These are phyloP conservation scores for Dryadomyces quercus-mongolicae DNA, from an alignment of 2,329 filamentous ascomycete species.

Conservation along the genomic window DNA sequence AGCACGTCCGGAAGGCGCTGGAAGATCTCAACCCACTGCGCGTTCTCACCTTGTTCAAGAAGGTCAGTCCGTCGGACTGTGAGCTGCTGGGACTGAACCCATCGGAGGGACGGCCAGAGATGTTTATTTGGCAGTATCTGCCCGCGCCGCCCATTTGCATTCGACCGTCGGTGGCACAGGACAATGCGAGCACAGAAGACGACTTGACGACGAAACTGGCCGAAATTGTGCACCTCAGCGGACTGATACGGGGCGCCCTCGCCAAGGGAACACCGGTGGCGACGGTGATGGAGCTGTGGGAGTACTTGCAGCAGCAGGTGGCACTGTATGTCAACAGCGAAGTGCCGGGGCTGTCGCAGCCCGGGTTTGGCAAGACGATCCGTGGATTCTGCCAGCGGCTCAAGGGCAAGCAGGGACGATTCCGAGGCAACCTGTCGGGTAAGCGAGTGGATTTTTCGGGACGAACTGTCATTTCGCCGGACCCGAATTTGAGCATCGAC, in stretches of 20 bases:
- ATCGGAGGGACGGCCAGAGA: conserved; percentile 77
- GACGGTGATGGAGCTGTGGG: conserved; percentile 97
- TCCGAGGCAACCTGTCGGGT: conserved; percentile 90
- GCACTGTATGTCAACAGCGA: conserved; percentile 98
- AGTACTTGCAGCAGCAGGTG: conserved; percentile 88
- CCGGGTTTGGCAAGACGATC: conserved; percentile 76
- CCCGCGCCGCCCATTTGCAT: conserved; percentile 92
- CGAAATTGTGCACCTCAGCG: conserved; percentile 88
- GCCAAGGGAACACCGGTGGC: conserved; percentile 73
- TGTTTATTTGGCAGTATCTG: conserved; percentile 95
- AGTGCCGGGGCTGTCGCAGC: conserved; percentile 81
- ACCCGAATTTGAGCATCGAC: conserved; percentile 87
- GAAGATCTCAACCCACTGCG: conserved; percentile 87
- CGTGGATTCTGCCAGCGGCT: conserved; percentile 89
- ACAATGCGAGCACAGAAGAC: conserved; percentile 87
- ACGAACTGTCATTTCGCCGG: conserved; percentile 92
- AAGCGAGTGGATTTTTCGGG: conserved; percentile 99
- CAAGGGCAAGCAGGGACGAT: conserved; percentile 95
- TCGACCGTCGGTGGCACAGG: conserved; percentile 84
- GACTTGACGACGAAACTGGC: conserved; percentile 95
- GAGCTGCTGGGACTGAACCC: conserved; percentile 85
- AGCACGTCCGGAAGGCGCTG: conserved; percentile 81
- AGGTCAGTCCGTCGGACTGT: conserved; percentile 74
- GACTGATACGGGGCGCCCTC: conserved; percentile 71
- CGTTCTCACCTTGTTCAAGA: conserved; percentile 83